Evolutionary conservation across 441 rosid species (phyloP), one percentile per base, ranked within the genome.

Genomic region (Adansonia madagascariensis): DNA sequence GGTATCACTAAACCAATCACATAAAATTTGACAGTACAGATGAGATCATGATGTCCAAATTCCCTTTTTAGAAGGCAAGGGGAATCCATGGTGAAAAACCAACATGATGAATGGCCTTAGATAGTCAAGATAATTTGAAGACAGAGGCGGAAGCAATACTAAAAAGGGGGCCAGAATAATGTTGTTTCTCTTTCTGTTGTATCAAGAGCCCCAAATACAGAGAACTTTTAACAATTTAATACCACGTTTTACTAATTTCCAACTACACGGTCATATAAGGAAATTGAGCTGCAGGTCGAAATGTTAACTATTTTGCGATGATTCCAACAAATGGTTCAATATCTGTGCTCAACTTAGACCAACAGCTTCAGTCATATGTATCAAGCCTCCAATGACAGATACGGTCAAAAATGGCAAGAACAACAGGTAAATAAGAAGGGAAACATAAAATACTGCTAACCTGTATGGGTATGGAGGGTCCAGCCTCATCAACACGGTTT

Each of bases 381-480:
- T 61, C 44, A 74, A 61, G 43, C 14, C 20, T 14, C 41, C 41
- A 59, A 43, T 31, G 2, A 61, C 9, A 62, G 76, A 17, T 35
- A n/a, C 43, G 64, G 12, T 65, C 14, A 73, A 64, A 64, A 47
- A 67, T 71, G 63, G 41, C 17, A 57, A 6, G 56, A 63, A 12
- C 44, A 6, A 35, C 15, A 18, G 35, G 11, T 39, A 53, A 35
- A 55, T 72, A 10, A 55, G 22, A 71, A 46, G 59, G 27, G 53
- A 55, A 39, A 61, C 24, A 15, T 64, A 18, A 62, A 3, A 66
- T 80, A 61, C 57, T 41, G 81, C 87, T 73, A 85, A 96, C 99
- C 98, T 94, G 99, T 44, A 91, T 92, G 57, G 98, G 98, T 49
- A 92, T 88, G 73, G 99, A 96, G 20, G 99, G 99, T 80, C 98